These are phyloP conservation scores for Fraxinus sp. DNA, from an alignment of 305 asterid genomes.

Conservation along the genomic window DNA sequence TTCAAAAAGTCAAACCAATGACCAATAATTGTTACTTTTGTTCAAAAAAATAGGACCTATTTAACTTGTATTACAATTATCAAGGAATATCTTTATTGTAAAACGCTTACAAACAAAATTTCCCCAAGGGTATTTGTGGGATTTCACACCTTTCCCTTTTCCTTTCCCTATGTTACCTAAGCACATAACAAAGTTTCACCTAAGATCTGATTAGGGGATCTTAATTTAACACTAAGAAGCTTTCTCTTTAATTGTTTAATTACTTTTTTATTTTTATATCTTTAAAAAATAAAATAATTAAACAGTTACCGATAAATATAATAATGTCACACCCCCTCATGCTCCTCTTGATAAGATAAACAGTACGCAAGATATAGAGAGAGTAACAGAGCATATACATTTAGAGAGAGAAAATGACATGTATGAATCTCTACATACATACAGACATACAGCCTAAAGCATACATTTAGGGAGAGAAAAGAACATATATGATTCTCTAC, in stretches of 20 bases:
- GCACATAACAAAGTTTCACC: slow-evolving; percentile 42
- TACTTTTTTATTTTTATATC: neutral
- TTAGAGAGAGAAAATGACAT: slow-evolving; percentile 26
- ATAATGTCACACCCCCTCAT: slow-evolving; percentile 28
- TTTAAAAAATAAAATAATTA: neutral
- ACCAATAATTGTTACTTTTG: neutral
- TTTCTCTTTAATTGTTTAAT: slow-evolving; percentile 30
- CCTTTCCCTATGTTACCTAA: neutral
- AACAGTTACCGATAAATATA: neutral
- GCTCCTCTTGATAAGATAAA: slow-evolving; percentile 12
- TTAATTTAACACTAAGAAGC: slow-evolving; percentile 47
- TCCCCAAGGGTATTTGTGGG: slow-evolving; percentile 23
- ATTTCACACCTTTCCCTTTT: neutral
- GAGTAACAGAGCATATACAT: slow-evolving; percentile 23
- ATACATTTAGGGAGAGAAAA: neutral
- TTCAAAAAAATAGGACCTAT: neutral
- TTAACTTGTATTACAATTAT: neutral
- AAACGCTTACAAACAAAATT: neutral
- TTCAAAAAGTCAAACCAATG: too few species aligned
- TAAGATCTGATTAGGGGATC: slow-evolving; percentile 48
- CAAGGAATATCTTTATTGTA: neutral
- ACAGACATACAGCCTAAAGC: neutral
- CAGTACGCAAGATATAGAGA: slow-evolving; percentile 13
- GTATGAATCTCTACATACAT: neutral
- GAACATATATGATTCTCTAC: neutral